phyloP scores from a whole-genome alignment of 805 yeast genomes.

The Candida mattraensis region DNA sequence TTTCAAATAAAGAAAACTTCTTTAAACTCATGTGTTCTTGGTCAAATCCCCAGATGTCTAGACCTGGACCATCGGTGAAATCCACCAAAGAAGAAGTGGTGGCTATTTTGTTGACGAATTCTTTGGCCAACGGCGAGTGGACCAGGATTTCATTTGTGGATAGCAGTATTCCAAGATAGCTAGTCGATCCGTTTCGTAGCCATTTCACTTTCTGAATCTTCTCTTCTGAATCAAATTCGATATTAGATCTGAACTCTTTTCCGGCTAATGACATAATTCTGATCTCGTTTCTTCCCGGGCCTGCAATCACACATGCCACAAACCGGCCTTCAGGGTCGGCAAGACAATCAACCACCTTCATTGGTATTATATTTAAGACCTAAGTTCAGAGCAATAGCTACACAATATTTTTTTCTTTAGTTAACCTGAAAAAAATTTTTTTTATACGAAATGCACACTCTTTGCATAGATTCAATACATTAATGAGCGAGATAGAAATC shows the following conservation, averaged over 20 bases:
- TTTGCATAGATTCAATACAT: no score
- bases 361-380: constrained; percentile 11
- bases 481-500: no score
- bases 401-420: no score
- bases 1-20: constrained; percentile 26
- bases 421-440: constrained; percentile 9
- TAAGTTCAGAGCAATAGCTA: neutral
- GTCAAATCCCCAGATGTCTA: constrained; percentile 33
- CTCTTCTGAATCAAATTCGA: constrained; percentile 44
- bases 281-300: constrained; percentile 47
- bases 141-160: constrained; percentile 41
- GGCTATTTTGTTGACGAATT: constrained; percentile 38
- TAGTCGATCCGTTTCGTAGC: constrained; percentile 11
- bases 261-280: constrained; percentile 37
- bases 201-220: constrained; percentile 26
- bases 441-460: no score
- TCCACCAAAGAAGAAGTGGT: constrained; percentile 29
- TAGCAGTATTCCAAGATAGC: constrained; percentile 25
- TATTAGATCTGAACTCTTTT: constrained; percentile 30
- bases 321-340: constrained; percentile 21
- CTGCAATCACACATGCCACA: constrained; percentile 36
- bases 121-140: constrained; percentile 44
- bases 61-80: constrained; percentile 27
- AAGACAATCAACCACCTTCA: constrained; percentile 16
- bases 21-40: constrained; percentile 26